A percentile compares a stretch with the other conserved stretches of the same genome.
Evolutionary conservation across 139 green algal genomes (phyloP).

Genomic region (Chlamydomonas sphaeroides): DNA sequence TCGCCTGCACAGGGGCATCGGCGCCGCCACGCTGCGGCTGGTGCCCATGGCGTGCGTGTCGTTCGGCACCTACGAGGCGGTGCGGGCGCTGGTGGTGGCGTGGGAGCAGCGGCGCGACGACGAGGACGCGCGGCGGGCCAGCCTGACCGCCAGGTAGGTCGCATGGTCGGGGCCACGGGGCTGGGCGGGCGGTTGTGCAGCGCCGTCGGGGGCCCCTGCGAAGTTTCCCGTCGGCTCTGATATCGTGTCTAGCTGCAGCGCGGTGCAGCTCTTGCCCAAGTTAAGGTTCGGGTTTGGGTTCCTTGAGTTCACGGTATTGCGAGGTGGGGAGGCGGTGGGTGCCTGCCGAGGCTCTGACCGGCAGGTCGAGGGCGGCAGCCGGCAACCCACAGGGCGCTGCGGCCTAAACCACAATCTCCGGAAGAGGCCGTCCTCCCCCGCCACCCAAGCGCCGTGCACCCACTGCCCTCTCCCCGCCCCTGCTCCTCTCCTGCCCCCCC

Average conservation of each 20-base stretch:
- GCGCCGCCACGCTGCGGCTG: conserved; percentile 76
- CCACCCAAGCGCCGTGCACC: too few species aligned
- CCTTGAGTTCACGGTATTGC: not conserved
- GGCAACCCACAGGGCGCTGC: not conserved
- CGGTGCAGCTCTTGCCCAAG: too few species aligned
- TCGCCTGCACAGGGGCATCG: conserved; percentile 68
- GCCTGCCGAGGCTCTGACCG: too few species aligned
- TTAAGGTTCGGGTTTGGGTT: not conserved
- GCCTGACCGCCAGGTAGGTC: not conserved
- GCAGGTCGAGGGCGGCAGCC: too few species aligned
- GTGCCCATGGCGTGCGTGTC: conserved; percentile 83
- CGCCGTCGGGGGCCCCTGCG: too few species aligned
- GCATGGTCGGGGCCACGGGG: not conserved
- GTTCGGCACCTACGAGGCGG: conserved; percentile 85
- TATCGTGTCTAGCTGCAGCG: too few species aligned
- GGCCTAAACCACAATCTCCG: not conserved
- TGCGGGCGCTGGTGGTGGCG: conserved; percentile 51
- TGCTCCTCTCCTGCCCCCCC: not conserved
- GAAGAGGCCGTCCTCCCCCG: too few species aligned
- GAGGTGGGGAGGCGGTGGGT: not conserved
- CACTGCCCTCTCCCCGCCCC: not conserved
- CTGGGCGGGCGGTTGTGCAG: too few species aligned
- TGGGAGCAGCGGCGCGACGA: conserved; percentile 52
- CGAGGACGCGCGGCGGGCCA: conserved; percentile 17
- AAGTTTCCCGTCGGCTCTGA: too few species aligned